Evolutionary conservation across 495 filamentous ascomycete genomes (phyloP), one percentile per base, ranked within the genome.

Genomic region (Neurospora sp.): DNA sequence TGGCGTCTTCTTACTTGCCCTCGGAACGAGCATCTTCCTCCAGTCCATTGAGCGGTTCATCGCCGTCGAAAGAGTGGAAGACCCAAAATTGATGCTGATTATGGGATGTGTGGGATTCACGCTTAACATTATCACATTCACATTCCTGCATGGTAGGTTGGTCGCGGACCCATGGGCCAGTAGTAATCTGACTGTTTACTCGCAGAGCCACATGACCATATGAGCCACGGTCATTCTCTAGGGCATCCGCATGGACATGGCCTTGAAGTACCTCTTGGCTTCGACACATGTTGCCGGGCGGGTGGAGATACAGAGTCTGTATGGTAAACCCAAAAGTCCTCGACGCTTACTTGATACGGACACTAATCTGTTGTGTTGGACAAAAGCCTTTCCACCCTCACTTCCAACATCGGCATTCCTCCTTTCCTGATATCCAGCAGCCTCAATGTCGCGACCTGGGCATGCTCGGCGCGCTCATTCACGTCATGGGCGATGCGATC

Each of bases 1-100:
- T 78, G 95, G 95, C 39, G 92, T 96, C n/a, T 97, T 98, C 80
- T 87, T 98, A 71, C 88, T 98, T 70, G 94, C 94, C 0, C 85
- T 98, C 8, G 97, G 94, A 73, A 78, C 97, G 72, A 94, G 94
- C 71, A 97, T 98, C 77, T 93, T 97, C 79, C 84, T 98, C 46
- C 94, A 98, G 76, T 93, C 95, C 3, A 89, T 97, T 72, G 93
- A 97, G 82, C 86, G 95, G 75, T 91, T 98, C 78, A 88, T 97
- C 44, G 77, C 78, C 5, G 69, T 85, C 35, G 75, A 83, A 71
- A 77, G 78, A 78, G 72, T 98, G 69, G 86, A 89, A 42, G 88
- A 94, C 61, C 92, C 94, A 0, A 87, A 87, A 74, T 82, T 97
- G 7, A 89, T 97, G 12, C 87, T 94, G 46, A 91, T 92, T 59